phyloP scores from a whole-genome alignment of 2,329 filamentous ascomycete genomes.

The Ophiocordyceps polyrhachis-furcata region DNA sequence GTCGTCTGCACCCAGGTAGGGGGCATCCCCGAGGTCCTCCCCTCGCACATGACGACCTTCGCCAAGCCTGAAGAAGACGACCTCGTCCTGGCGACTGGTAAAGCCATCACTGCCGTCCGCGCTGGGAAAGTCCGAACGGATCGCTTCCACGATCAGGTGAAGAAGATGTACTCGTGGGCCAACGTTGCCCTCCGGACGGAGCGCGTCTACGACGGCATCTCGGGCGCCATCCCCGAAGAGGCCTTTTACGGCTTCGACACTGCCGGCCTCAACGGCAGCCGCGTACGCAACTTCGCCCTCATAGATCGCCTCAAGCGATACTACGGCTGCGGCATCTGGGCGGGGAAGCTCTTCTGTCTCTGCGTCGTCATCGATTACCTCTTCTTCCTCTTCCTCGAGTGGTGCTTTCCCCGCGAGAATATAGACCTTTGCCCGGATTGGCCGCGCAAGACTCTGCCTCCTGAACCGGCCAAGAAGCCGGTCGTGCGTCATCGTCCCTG shows the following conservation, averaged over 20 bases:
- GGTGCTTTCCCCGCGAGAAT: conserved; percentile 63
- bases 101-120: conserved; percentile 71
- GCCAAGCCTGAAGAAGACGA: conserved; percentile 95
- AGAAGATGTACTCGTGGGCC: conserved; percentile 97
- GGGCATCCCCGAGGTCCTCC: conserved; percentile 89
- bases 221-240: conserved; percentile 63
- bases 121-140: conserved; percentile 80
- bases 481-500: conserved; percentile 14
- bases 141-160: conserved; percentile 89
- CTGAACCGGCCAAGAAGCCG: conserved; percentile 13
- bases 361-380: conserved; percentile 91
- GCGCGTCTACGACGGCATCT: conserved; percentile 86
- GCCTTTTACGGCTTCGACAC: conserved; percentile 77
- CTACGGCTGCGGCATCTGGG: conserved; percentile 97
- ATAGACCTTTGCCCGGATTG: conserved; percentile 86
- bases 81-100: conserved; percentile 71
- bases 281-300: conserved; percentile 70
- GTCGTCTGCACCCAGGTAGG: conserved; percentile 94
- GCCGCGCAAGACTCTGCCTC: conserved; percentile 52
- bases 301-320: conserved; percentile 93
- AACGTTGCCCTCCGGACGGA: conserved; percentile 90
- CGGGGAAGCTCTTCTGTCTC: conserved; percentile 88
- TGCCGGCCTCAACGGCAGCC: conserved; percentile 48
- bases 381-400: conserved; percentile 72
- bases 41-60: conserved; percentile 93